Evolutionary conservation across 1,284 basidiomycete genomes (phyloP).

Genomic region (Cutaneotrichosporon cavernicola): DNA sequence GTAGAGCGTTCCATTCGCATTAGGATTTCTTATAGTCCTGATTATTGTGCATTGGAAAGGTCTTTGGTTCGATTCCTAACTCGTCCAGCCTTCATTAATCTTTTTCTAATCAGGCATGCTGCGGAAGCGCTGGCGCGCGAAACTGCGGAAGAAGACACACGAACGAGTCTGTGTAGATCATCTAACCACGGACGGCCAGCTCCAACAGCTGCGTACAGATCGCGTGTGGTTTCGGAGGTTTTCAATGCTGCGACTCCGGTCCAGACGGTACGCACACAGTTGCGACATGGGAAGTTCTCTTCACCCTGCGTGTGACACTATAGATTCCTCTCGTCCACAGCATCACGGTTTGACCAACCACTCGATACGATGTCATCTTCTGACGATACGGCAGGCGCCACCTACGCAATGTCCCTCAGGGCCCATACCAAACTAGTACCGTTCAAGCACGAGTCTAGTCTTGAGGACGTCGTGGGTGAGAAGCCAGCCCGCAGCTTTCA

Average conservation of each 20-base stretch:
- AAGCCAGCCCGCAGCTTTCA: conserved; percentile 12
- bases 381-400: neutral
- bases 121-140: too few species aligned
- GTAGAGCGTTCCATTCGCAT: conserved; percentile 10
- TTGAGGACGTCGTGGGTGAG: conserved; percentile 15
- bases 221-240: too few species aligned
- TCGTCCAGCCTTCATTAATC: conserved; percentile 2
- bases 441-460: conserved; percentile 12
- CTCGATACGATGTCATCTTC: neutral
- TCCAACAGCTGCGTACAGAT: too few species aligned
- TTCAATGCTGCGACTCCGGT: too few species aligned
- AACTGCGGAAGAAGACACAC: too few species aligned
- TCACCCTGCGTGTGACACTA: too few species aligned
- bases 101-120: neutral
- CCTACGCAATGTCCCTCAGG: neutral
- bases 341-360: too few species aligned
- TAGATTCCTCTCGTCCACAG: too few species aligned
- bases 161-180: too few species aligned
- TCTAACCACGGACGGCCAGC: too few species aligned
- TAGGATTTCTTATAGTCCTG: neutral
- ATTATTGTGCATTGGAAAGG: neutral
- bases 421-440: conserved; percentile 10
- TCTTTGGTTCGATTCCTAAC: conserved; percentile 8
- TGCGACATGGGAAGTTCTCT: too few species aligned
- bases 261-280: too few species aligned